Percentiles rank a stretch among this genome's conserved stretches.
These are phyloP conservation scores for Rhodotorula sp. DNA, from an alignment of 1,284 basidiomycete species.

Conservation along the genomic window DNA sequence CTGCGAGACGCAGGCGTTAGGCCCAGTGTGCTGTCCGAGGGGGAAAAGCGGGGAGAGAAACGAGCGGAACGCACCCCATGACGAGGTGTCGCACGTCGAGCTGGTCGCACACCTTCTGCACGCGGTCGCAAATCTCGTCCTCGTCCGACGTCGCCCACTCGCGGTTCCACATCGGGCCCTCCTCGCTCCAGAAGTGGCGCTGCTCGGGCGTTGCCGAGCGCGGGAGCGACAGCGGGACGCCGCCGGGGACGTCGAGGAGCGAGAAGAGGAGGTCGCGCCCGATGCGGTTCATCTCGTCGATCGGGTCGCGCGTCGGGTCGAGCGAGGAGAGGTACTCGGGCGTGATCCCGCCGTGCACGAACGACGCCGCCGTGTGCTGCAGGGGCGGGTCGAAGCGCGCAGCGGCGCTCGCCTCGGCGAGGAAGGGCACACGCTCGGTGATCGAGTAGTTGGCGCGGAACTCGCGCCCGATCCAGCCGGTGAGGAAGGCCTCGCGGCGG, in stretches of 20 bases:
- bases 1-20: background rate
- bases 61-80: constrained; percentile 61
- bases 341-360: constrained; percentile 60
- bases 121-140: constrained; percentile 66
- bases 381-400: constrained; percentile 52
- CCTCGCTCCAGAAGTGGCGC: constrained; percentile 66
- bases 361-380: constrained; percentile 71
- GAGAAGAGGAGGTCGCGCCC: constrained; percentile 27
- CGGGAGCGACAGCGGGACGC: constrained; percentile 61
- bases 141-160: constrained; percentile 75
- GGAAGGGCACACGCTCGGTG: constrained; percentile 67
- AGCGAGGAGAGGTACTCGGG: constrained; percentile 39
- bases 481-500: constrained; percentile 67
- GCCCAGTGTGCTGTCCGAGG: background rate
- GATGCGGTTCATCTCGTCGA: constrained; percentile 37
- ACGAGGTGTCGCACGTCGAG: constrained; percentile 81
- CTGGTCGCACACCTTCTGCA: constrained; percentile 66
- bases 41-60: no score
- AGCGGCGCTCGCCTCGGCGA: background rate
- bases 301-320: constrained; percentile 49
- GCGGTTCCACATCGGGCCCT: constrained; percentile 63
- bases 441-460: constrained; percentile 86
- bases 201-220: constrained; percentile 66
- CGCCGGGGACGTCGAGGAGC: constrained; percentile 58
- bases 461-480: constrained; percentile 71